A percentile compares a stretch with the other conserved stretches of the same genome.
These are phyloP conservation scores for Pseudocercospora pini-densiflorae DNA, from an alignment of 2,329 filamentous ascomycete species.

Conservation along the genomic window DNA sequence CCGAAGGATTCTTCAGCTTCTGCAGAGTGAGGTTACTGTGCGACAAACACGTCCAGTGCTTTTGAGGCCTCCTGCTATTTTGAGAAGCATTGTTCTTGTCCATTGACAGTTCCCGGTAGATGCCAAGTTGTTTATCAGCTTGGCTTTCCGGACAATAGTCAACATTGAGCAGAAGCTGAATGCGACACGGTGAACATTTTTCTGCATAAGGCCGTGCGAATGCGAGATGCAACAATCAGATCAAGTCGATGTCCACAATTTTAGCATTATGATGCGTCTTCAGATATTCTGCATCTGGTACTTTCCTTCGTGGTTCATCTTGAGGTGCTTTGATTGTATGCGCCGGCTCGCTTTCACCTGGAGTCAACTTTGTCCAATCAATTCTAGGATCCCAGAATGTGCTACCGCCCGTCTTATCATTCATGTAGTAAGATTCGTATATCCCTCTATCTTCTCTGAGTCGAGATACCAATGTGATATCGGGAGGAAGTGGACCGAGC, in stretches of 20 bases:
- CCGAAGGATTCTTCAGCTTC: background rate
- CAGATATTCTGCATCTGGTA: slow-evolving; percentile 12
- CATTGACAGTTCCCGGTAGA: background rate
- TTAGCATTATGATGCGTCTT: background rate
- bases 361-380: slow-evolving; percentile 8
- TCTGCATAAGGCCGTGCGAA: background rate
- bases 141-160: background rate
- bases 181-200: too few species aligned
- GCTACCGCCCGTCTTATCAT: background rate
- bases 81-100: background rate
- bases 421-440: background rate
- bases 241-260: slow-evolving; percentile 11
- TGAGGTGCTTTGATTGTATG: slow-evolving; percentile 11
- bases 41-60: background rate
- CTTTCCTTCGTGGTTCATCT: slow-evolving; percentile 15
- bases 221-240: background rate
- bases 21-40: background rate
- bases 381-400: slow-evolving; percentile 22
- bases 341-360: background rate
- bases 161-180: too few species aligned
- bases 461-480: background rate
- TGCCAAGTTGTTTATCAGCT: background rate
- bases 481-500: slow-evolving; percentile 14
- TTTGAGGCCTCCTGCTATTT: background rate
- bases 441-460: background rate